Conservation (phyloP, 2,329 filamentous ascomycete genomes). For the Monosporascus sp. region DNA sequence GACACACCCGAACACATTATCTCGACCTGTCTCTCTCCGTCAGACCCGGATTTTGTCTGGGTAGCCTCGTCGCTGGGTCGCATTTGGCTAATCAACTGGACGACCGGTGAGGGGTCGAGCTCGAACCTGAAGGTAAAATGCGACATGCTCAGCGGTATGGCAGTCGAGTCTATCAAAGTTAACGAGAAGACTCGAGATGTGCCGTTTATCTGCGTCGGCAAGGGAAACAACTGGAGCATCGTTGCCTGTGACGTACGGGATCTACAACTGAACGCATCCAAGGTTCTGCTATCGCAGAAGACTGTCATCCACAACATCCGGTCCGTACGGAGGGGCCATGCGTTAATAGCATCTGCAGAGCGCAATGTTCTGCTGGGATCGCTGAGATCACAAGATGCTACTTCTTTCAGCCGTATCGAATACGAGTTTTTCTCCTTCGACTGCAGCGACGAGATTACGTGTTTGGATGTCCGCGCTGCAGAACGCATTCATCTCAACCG, state of each 20-base stretch:
- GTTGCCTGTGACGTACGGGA: conserved; percentile 39
- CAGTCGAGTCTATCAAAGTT: conserved; percentile 34
- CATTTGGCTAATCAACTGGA: conserved; percentile 57
- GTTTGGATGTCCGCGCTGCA: conserved; percentile 55
- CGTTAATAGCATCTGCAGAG: conserved; percentile 52
- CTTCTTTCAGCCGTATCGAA: conserved; percentile 36
- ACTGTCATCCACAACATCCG: conserved; percentile 43
- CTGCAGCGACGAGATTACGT: conserved; percentile 59
- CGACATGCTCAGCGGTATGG: conserved; percentile 41
- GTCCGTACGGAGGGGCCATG: conserved; percentile 48
- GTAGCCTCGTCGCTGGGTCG: conserved; percentile 54
- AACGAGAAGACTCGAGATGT: conserved; percentile 36
- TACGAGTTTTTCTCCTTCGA: conserved; percentile 58
- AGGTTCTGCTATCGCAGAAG: conserved; percentile 32
- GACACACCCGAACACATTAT: conserved; percentile 33
- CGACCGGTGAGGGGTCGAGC: conserved; percentile 37
- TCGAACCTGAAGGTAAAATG: conserved; percentile 39
- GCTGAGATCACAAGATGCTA: conserved; percentile 26
- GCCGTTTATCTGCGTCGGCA: conserved; percentile 42
- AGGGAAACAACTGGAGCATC: conserved; percentile 35
- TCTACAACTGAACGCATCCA: conserved; percentile 24
- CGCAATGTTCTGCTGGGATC: conserved; percentile 59
- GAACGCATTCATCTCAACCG: conserved; percentile 28
- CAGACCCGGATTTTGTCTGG: conserved; percentile 48
- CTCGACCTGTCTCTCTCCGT: conserved; percentile 40